Percentiles rank a stretch among this genome's conserved stretches.
These are phyloP conservation scores for Hordeum vulgare DNA, from an alignment of 176 grass and related monocot species.

Conservation along the genomic window MorexV3_pseudomolecules_assembly NC_058524.1:594047184-594047683, in stretches of 20 bases:
- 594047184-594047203: not conserved
- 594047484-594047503: conserved; percentile 84
- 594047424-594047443: conserved; percentile 11
- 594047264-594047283: not conserved
- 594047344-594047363: not conserved
- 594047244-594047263: not conserved
- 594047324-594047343: not conserved
- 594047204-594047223: not conserved
- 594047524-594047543: conserved; percentile 73
- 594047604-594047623: conserved; percentile 62
- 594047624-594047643: conserved; percentile 71
- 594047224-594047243: not conserved
- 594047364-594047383: not conserved
- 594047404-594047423: not conserved
- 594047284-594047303: not conserved
- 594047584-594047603: conserved; percentile 95
- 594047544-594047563: conserved; percentile 66
- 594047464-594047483: conserved; percentile 50
- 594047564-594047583: conserved; percentile 84
- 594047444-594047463: conserved; percentile 67
- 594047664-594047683: conserved; percentile 74
- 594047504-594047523: conserved; percentile 85
- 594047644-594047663: conserved; percentile 91
- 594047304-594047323: not conserved
- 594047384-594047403: not conserved